Evolutionary conservation across 2,329 filamentous ascomycete species (phyloP).

Genomic region (Neonectria hederae): DNA sequence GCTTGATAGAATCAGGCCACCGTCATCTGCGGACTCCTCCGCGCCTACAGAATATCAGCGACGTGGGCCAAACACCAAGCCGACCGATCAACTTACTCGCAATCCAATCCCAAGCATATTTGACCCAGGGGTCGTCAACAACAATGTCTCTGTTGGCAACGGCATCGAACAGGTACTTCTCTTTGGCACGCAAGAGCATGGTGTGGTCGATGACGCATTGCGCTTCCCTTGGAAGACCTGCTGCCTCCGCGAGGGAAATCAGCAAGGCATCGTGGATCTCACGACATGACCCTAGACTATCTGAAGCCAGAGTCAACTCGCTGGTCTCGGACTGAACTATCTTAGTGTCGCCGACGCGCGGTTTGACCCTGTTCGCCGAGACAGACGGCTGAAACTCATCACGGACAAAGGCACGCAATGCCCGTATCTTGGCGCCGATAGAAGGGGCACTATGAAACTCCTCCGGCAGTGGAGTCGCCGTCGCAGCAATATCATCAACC

Average conservation of each 20-base stretch:
- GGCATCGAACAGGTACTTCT: slow-evolving; percentile 72
- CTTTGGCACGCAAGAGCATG: slow-evolving; percentile 68
- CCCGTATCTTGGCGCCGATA: slow-evolving; percentile 60
- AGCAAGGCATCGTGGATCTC: slow-evolving; percentile 68
- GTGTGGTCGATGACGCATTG: slow-evolving; percentile 64
- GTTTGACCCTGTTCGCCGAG: slow-evolving; percentile 37
- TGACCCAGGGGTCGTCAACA: slow-evolving; percentile 77
- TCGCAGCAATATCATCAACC: slow-evolving; percentile 51
- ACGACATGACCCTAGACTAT: slow-evolving; percentile 58
- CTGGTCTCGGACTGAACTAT: slow-evolving; percentile 46
- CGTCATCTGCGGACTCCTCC: slow-evolving; percentile 69
- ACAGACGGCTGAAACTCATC: slow-evolving; percentile 40
- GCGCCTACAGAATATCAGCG: slow-evolving; percentile 57
- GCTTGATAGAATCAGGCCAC: slow-evolving; percentile 74
- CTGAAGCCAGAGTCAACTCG: slow-evolving; percentile 51
- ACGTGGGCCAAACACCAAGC: neutral
- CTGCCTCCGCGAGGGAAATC: slow-evolving; percentile 54
- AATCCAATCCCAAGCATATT: slow-evolving; percentile 82
- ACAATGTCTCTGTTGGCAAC: slow-evolving; percentile 73
- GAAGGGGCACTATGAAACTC: slow-evolving; percentile 54
- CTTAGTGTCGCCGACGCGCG: slow-evolving; percentile 38
- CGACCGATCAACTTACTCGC: slow-evolving; percentile 59
- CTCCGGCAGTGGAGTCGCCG: slow-evolving; percentile 49
- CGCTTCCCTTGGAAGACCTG: slow-evolving; percentile 60
- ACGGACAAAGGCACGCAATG: slow-evolving; percentile 53